phyloP scores from a whole-genome alignment of 2,329 filamentous ascomycete genomes.

The Colletotrichum neosansevieriae region DNA sequence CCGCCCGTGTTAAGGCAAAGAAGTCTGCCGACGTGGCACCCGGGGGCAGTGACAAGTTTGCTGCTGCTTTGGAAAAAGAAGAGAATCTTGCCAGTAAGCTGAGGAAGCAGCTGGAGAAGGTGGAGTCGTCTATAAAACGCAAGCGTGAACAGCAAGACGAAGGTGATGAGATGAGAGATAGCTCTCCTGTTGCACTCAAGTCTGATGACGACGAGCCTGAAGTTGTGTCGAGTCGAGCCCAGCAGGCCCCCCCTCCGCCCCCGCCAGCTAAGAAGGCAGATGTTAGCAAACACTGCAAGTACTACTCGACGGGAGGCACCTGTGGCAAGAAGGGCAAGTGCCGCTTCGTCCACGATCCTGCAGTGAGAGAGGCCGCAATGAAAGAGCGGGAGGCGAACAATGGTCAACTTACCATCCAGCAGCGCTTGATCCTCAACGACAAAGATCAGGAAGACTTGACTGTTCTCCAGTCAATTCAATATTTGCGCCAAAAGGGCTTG shows the following conservation, averaged over 20 bases:
- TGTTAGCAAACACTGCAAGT: conserved; percentile 76
- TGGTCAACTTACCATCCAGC: conserved; percentile 74
- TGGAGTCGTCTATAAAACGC: conserved; percentile 77
- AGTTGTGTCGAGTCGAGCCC: conserved; percentile 63
- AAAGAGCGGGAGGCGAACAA: conserved; percentile 74
- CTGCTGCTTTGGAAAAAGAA: conserved; percentile 62
- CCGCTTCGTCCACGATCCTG: conserved; percentile 76
- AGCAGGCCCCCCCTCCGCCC: conserved; percentile 50
- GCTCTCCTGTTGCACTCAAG: conserved; percentile 58
- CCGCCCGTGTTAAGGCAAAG: conserved; percentile 74
- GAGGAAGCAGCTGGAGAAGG: conserved; percentile 74
- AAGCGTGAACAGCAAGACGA: conserved; percentile 77
- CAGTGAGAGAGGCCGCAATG: conserved; percentile 72
- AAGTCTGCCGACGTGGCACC: conserved; percentile 59
- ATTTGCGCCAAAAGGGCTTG: conserved; percentile 71
- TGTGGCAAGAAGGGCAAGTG: conserved; percentile 82
- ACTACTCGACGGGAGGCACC: conserved; percentile 75
- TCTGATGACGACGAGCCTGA: conserved; percentile 72
- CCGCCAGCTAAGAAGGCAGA: conserved; percentile 69
- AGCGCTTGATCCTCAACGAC: conserved; percentile 74
- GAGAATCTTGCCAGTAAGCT: conserved; percentile 73
- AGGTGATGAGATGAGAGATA: conserved; percentile 73
- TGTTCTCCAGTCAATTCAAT: conserved; percentile 74
- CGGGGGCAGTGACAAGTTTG: conserved; percentile 39
- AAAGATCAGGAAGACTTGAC: conserved; percentile 76